phyloP scores from a whole-genome alignment of 495 filamentous ascomycete species.

The Penicillium psychrofluorescens region DNA sequence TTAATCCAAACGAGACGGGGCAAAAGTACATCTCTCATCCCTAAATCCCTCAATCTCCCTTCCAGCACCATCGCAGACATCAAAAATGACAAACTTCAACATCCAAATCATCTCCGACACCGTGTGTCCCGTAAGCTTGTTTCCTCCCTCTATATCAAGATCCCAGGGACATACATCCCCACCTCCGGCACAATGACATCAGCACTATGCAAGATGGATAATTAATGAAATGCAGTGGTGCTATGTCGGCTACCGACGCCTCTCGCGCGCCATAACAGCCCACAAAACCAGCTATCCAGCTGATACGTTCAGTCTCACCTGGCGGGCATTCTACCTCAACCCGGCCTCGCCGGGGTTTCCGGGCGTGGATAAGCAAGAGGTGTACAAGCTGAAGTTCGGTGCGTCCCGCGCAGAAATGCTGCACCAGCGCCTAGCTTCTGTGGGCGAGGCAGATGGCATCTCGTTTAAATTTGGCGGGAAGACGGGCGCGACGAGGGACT shows the following conservation, averaged over 20 bases:
- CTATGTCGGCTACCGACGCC: conserved; percentile 73
- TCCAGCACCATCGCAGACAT: not conserved
- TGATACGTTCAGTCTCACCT: conserved; percentile 66
- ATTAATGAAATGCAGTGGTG: conserved; percentile 44
- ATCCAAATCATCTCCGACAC: conserved; percentile 70
- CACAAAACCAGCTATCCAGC: conserved; percentile 52
- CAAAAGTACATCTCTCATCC: not conserved
- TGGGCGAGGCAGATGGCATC: conserved; percentile 62
- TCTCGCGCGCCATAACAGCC: conserved; percentile 59
- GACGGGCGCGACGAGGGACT: conserved; percentile 71
- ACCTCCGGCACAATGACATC: conserved; percentile 4
- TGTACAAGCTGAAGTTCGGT: conserved; percentile 53
- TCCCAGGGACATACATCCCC: not conserved
- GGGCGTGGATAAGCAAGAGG: conserved; percentile 48
- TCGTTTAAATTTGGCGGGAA: conserved; percentile 64
- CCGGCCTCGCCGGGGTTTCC: conserved; percentile 48
- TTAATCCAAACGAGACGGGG: too few species aligned
- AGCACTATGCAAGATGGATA: too few species aligned
- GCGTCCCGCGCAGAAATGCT: conserved; percentile 48
- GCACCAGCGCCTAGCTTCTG: conserved; percentile 44
- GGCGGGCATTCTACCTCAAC: conserved; percentile 77
- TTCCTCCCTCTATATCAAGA: not conserved
- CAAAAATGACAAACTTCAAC: conserved; percentile 66
- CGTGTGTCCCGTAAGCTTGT: conserved; percentile 61
- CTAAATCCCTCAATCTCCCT: not conserved